Conservation (phyloP, 2,329 filamentous ascomycete species). For the Ophiocordyceps sinensis region DNA sequence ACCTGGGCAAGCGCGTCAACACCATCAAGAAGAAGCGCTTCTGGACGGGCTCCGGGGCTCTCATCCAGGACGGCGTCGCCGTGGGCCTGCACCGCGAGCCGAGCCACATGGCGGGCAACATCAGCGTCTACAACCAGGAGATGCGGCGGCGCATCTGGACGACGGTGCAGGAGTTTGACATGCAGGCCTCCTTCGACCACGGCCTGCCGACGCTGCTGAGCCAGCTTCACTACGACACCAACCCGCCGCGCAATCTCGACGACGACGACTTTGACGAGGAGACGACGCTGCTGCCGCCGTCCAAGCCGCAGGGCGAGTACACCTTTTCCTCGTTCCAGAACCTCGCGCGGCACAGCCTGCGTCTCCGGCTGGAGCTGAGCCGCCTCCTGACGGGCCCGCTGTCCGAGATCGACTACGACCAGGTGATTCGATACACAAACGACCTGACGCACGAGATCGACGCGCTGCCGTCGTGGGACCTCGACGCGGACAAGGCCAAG, state of each 20-base stretch:
- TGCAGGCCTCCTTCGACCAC: constrained; percentile 47
- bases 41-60: constrained; percentile 41
- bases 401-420: constrained; percentile 44
- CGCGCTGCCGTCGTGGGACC: constrained; percentile 40
- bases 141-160: constrained; percentile 48
- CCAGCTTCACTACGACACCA: constrained; percentile 39
- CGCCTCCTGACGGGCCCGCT: constrained; percentile 39
- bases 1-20: constrained; percentile 46
- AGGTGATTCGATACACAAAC: constrained; percentile 46
- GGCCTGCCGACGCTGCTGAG: constrained; percentile 43
- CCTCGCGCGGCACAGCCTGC: constrained; percentile 39
- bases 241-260: constrained; percentile 41
- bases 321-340: constrained; percentile 46
- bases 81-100: constrained; percentile 47
- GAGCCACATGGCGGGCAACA: constrained; percentile 36
- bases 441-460: constrained; percentile 47
- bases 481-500: constrained; percentile 19
- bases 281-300: constrained; percentile 33
- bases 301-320: constrained; percentile 36
- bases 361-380: constrained; percentile 41
- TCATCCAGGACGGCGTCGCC: constrained; percentile 43
- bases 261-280: constrained; percentile 43
- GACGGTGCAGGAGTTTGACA: constrained; percentile 46
- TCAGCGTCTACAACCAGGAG: constrained; percentile 45
- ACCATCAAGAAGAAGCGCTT: constrained; percentile 51